Conservation (phyloP, 306 rosid genomes). For the Acacia confusa region DNA sequence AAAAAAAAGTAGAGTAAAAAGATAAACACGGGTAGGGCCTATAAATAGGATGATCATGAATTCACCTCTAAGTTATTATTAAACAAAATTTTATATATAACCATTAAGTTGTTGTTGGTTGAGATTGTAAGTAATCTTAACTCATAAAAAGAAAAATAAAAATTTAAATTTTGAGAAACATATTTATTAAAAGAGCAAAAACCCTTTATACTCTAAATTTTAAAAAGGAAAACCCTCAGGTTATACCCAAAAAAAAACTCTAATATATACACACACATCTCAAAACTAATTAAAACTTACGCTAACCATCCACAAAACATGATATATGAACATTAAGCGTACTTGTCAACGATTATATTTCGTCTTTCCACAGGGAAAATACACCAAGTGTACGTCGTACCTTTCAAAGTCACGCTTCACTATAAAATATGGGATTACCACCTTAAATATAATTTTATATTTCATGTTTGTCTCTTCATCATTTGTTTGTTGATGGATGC, state of each 20-base stretch:
- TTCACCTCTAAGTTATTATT: not conserved
- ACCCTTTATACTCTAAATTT: too few species aligned
- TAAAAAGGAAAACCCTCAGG: too few species aligned
- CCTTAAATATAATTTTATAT: not conserved
- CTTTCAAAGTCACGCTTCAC: not conserved
- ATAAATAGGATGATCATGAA: not conserved
- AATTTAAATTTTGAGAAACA: rapidly evolving
- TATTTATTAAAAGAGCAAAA: too few species aligned
- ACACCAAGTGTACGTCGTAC: not conserved
- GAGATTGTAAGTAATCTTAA: too few species aligned
- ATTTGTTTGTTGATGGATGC: not conserved
- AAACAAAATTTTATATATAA: not conserved
- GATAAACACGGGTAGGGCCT: not conserved
- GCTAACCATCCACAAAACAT: not conserved
- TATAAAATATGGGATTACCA: not conserved
- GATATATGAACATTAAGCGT: not conserved
- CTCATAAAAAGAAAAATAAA: too few species aligned
- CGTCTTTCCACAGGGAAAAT: not conserved
- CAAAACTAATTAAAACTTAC: not conserved
- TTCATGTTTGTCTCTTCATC: not conserved
- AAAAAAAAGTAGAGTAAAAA: not conserved
- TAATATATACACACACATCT: not conserved
- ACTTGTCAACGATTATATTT: not conserved
- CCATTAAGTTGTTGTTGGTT: too few species aligned
- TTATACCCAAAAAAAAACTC: too few species aligned